phyloP scores from a whole-genome alignment of 306 rosid genomes.

The Vicia sativa region DNA sequence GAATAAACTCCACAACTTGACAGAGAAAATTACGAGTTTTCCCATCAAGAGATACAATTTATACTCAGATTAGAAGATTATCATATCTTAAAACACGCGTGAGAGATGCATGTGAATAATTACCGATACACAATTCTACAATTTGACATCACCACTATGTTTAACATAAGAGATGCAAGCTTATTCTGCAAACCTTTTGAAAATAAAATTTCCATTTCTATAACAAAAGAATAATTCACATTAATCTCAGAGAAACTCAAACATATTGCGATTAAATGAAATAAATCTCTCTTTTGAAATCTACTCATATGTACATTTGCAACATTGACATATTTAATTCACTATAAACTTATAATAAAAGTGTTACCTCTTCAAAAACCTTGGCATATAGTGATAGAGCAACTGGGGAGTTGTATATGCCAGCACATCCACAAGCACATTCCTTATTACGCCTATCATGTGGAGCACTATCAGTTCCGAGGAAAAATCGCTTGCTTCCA shows the following conservation, averaged over 20 bases:
- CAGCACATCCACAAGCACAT: constrained; percentile 85
- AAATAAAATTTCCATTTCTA: not conserved
- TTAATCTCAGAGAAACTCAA: constrained; percentile 3
- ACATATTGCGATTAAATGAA: constrained; percentile 7
- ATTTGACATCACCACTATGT: constrained; percentile 3
- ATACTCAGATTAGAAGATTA: constrained; percentile 15
- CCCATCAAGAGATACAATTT: not conserved
- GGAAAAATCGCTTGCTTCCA: constrained; percentile 82
- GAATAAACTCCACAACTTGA: not conserved
- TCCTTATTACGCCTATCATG: constrained; percentile 84
- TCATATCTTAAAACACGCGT: constrained; percentile 12
- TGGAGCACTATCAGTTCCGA: constrained; percentile 97
- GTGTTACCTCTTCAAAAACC: constrained; percentile 87
- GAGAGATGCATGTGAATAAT: constrained; percentile 8
- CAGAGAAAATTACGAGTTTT: constrained; percentile 26
- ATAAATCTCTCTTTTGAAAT: not conserved
- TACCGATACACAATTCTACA: not conserved
- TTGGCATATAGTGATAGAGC: constrained; percentile 85
- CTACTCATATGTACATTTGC: constrained; percentile 10
- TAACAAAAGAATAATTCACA: constrained; percentile 3
- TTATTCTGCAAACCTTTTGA: constrained; percentile 15
- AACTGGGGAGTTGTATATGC: constrained; percentile 81
- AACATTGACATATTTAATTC: constrained; percentile 16
- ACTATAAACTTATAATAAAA: constrained; percentile 19
- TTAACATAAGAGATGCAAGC: not conserved